Evolutionary conservation across 1,284 basidiomycete genomes (phyloP), one percentile per base, ranked within the genome.

Genomic region (Moesziomyces antarcticus): DNA sequence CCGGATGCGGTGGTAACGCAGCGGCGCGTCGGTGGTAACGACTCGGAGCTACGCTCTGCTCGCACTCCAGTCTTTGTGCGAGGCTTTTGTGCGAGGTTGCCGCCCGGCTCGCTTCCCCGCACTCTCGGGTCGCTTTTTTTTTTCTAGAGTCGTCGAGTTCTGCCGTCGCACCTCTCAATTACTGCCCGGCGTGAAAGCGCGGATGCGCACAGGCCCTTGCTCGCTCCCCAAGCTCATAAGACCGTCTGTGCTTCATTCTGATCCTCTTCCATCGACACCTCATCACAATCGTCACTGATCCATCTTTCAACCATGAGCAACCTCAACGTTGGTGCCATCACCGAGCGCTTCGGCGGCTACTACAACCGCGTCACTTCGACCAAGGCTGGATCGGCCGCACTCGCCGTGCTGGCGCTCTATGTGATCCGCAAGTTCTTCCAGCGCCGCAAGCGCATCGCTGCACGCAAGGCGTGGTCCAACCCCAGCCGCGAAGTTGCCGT

Each of bases 401-500:
- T 73, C 9, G 64, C 64, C 37, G 3, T 64, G 30, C 60, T 73
- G 6, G 70, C 70, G 10, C 50, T 68, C 50, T 73, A 55, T 11
- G 52, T 43, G 13, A 25, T 49, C 3, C 63, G 64, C 49, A 55
- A 52, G 42, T 49, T 52, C 27, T 54, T 60, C 21, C 54, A 49
- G 20, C 45, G 40, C 41, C 70, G 64, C 33, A 60, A 64, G 45
- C 41, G 56, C 45, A 41, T 58, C n/a, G 59, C 70, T n/a, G 72
- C 66, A 6, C 53, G 57, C 33, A 62, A 70, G 30, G 62, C 58
- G 10, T 74, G 72, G 72, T 56, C 79, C 24, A 64, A 82, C 64
- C 75, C 75, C 56, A 59, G 55, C 5, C 56, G 70, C 45, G 79
- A 83, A 30, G 78, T 84, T 4, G 68, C 81, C 27, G 80, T 81